phyloP scores from a whole-genome alignment of 768 basidiomycete genomes.

The Psilocybe subaeruginosa region DNA sequence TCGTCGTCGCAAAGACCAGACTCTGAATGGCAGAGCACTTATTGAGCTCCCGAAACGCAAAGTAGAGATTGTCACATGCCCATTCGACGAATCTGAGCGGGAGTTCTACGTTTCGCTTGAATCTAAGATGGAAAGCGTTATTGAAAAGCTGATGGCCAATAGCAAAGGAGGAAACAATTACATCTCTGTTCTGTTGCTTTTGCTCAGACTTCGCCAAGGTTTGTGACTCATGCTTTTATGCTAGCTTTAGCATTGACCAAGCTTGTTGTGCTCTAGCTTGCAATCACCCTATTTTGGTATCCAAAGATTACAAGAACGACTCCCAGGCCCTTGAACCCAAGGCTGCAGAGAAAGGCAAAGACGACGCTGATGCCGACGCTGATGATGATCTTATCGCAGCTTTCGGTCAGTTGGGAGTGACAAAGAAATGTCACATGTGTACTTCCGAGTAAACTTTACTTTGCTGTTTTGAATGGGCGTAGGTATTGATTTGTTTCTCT shows the following conservation, averaged over 20 bases:
- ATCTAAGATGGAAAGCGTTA: slow-evolving; percentile 61
- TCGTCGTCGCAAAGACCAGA: slow-evolving; percentile 76
- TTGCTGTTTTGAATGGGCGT: not conserved
- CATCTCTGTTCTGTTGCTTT: slow-evolving; percentile 68
- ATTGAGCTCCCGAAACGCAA: slow-evolving; percentile 78
- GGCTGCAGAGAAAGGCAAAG: slow-evolving; percentile 48
- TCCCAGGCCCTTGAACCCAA: slow-evolving; percentile 76
- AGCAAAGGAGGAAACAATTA: slow-evolving; percentile 61
- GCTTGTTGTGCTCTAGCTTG: slow-evolving; percentile 59
- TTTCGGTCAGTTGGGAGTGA: slow-evolving; percentile 72
- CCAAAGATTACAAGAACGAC: slow-evolving; percentile 75
- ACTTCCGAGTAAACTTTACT: slow-evolving; percentile 57
- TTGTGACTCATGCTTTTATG: slow-evolving; percentile 20
- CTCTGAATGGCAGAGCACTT: slow-evolving; percentile 78
- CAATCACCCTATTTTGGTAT: slow-evolving; percentile 84
- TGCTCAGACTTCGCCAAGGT: slow-evolving; percentile 92
- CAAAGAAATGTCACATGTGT: slow-evolving; percentile 80
- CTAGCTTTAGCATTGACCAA: not conserved
- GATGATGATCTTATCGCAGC: slow-evolving; percentile 74
- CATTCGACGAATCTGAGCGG: slow-evolving; percentile 76
- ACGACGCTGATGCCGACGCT: slow-evolving; percentile 57
- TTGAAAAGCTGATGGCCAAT: slow-evolving; percentile 67
- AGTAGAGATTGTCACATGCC: slow-evolving; percentile 73
- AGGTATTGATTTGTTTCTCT: not conserved
- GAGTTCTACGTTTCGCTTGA: slow-evolving; percentile 80